Base-by-base conservation (phyloP, 495 filamentous ascomycete genomes). In the Penicillium fimorum region DNA sequence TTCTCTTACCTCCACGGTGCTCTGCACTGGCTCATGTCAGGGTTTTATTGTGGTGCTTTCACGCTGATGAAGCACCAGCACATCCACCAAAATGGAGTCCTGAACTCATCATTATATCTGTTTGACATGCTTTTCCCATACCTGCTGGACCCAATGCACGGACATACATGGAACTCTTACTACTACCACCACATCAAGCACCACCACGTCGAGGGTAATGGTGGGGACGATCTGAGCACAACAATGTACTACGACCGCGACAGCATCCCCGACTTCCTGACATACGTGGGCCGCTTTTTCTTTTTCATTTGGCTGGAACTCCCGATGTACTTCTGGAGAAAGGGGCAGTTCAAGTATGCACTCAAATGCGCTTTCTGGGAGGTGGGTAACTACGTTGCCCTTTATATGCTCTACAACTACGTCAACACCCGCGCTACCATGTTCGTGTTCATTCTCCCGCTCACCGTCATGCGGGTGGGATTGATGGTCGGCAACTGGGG, bases 181-280 rank as follows among this genome's bases (percentile, higher is more conserved):
- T 93, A 79, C 65, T 91, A 90, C 62, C 89, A 93, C 67, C 89
- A 92, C 59, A 87, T 91, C 57, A 91, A 93, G 71, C 86, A 89
- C 66, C 89, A 92, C 63, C 89, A 92, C 60, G 85, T 92, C 47
- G 89, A 93, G 66, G 85, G 82, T 51, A 93, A 93, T 65, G 89
- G 89, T 1, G 87, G 87, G 0, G 76, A 84, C 37, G 89, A 93
- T 61, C 77, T 93, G 6, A 87, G 83, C 10, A 87, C 87, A 0
- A 92, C 89, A 12, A 79, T 92, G 38, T 79, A 85, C 22, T 92
- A 89, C 63, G 86, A 93, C 64, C 82, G 89, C 7, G 89, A 93
- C 65, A 73, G 79, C 44, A 43, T 82, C 6, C 68, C 69, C 43
- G 73, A 88, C 59, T 90, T 92, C 59, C 60, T 84, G 10, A 76